These are phyloP conservation scores for Dactylis glomerata DNA, from an alignment of 176 grass and related monocot species.

Conservation along the genomic window DNA sequence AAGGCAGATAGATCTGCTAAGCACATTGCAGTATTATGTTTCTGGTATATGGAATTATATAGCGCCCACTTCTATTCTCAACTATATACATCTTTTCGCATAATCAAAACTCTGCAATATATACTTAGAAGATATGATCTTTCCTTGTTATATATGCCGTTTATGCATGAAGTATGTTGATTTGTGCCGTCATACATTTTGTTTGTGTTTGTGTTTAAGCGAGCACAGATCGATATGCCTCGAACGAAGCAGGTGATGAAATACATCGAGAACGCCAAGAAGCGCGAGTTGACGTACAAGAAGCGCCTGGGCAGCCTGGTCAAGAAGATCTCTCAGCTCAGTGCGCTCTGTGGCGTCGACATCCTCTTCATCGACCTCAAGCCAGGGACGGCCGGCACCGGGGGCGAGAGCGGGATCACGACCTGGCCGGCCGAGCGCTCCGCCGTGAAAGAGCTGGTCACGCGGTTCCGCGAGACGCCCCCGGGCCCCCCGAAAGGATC, in stretches of 20 bases:
- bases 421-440: background rate
- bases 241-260: slow-evolving; percentile 12
- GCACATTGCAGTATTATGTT: background rate
- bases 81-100: too few species aligned
- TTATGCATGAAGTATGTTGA: background rate
- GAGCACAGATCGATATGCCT: slow-evolving; percentile 6
- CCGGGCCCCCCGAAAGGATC: too few species aligned
- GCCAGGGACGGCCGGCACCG: background rate
- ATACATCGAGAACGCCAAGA: slow-evolving; percentile 1
- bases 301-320: too few species aligned
- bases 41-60: background rate
- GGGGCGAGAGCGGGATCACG: background rate
- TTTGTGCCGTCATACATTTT: background rate
- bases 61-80: too few species aligned
- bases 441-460: background rate
- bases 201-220: background rate
- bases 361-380: background rate
- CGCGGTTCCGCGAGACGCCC: background rate
- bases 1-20: background rate
- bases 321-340: too few species aligned
- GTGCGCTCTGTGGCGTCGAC: too few species aligned
- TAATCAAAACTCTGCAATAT: too few species aligned
- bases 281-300: too few species aligned
- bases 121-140: too few species aligned
- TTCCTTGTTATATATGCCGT: too few species aligned